Conservation (phyloP, 2,329 filamentous ascomycete genomes). For the Fusarium nisikadoi region DNA sequence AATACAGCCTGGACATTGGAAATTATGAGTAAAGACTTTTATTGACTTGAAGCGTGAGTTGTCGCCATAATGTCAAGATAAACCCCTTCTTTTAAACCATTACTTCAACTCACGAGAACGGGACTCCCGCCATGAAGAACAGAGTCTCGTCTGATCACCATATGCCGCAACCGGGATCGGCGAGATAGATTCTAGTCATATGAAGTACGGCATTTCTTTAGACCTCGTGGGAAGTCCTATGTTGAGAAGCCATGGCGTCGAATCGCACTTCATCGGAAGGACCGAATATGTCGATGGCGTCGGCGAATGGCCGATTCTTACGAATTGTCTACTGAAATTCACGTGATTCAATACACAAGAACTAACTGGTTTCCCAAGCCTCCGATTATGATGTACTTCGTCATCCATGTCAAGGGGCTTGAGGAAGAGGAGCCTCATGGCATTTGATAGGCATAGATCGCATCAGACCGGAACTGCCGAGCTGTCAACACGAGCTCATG, state of each 20-base stretch:
- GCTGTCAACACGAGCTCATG: neutral
- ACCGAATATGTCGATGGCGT: conserved; percentile 21
- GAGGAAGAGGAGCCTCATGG: neutral
- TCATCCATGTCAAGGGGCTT: neutral
- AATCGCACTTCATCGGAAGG: conserved; percentile 16
- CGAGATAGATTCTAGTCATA: conserved; percentile 1
- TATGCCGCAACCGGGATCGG: conserved; percentile 11
- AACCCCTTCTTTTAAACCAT: conserved; percentile 12
- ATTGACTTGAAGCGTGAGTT: neutral
- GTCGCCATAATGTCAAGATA: neutral
- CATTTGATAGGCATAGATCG: neutral
- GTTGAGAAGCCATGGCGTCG: conserved; percentile 8
- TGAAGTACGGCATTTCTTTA: neutral
- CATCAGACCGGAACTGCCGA: conserved; percentile 14
- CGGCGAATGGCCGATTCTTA: neutral
- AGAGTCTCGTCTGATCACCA: neutral
- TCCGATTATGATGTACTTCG: neutral
- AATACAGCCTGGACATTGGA: conserved; percentile 16
- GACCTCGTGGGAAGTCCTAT: conserved; percentile 1
- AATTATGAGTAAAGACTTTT: neutral
- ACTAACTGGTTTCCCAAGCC: neutral
- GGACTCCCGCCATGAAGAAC: conserved; percentile 8
- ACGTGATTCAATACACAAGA: neutral
- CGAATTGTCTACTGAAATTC: neutral
- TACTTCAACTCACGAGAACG: neutral